Evolutionary conservation across 352 stramenopile species (phyloP), one percentile per base, ranked within the genome.

Genomic region (Blastocystis sp.): DNA sequence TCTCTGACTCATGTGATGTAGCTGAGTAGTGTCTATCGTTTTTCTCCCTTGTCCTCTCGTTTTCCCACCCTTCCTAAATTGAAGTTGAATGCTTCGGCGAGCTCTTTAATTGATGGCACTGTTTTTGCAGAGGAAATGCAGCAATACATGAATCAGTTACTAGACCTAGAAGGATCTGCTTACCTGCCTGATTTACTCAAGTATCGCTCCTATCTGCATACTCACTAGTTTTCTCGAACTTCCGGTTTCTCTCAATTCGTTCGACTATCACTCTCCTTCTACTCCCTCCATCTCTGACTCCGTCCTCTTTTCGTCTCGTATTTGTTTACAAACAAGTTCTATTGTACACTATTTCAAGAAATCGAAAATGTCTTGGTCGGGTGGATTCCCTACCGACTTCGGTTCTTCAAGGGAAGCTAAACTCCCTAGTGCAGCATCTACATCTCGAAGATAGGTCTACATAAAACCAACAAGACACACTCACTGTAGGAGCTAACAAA

Each of bases 171-270:
- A 13, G 73, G 73, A 43, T 85, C 73, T 20, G 73, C 73, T 26
- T 85, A 54, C 20, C 63, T 47, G 7, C 47, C 73, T 20, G 73
- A 85, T 66, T 43, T 85, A n/a, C 39, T 85, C 18, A 34, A 39
- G 73, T 85, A 45, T 20, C 4, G 6, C 18, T 69, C 20, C 6
- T 69, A 11, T 20, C 16, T 20, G 50, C 18, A 30, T 65, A 47
- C 34, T 69, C 16, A 13, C 13, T 69, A 85, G 73, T 6, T 85
- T 85, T 47, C 24, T 85, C 8, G 73, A 85, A 47, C 16, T 85
- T 11, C 73, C 73, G 24, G 73, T 68, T 26, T 66, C 47, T 53
- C 8, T 26, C 20, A 50, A 66, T n/a, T 65, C 73, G 59, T 85
- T 85, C 68, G 34, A 45, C 9, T 85, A 85, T 47, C 20, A 26